Evolutionary conservation across 176 grass and related monocot genomes (phyloP), one percentile per base, ranked within the genome.

Genomic region (Urochloa ruziziensis): DNA sequence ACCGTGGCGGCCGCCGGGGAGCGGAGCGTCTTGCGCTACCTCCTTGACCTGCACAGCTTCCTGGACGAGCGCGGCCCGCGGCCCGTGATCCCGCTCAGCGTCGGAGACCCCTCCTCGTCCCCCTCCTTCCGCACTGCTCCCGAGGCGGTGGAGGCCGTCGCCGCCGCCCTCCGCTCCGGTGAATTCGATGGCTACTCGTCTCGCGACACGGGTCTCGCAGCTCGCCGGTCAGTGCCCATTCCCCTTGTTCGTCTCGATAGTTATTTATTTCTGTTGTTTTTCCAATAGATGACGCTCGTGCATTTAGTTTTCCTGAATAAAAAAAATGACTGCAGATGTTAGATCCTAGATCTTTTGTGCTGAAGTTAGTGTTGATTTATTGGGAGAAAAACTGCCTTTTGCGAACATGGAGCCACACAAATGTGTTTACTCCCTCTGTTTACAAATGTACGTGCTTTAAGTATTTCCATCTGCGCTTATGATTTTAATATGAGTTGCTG

Each of bases 31-130:
- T 67, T 52, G 59, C 79, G 67, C 4, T 69, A 60, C 34, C 43
- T 68, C 59, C 32, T 30, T 19, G 85, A 86, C 66, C 36, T 92
- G n/a, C 84, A 66, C 35, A 56, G 78, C 23, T 74, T 77, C 29
- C 48, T 92, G 19, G 78, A 89, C 53, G 86, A 89, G 59, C 17
- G n/a, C 61, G 86, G 85, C 8, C 85, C 83, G 9, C 80, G 40
- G 72, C 90, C 87, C 36, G 12, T 86, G 46, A 70, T 92, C 21
- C 49, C 74, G 25, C 73, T 92, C 4, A 88, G 82, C 62, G 32
- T 75, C 30, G 87, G 90, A 23, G 90, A 92, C 71, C 90, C 86
- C 14, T 83, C 90, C 23, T 59, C 82, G n/a, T 75, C 88, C 37
- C 71, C 86, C 5, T 74, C 59, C 90, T 92, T 92, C 79, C 83